Conservation (phyloP, 139 green algal genomes). For the Closterium sp. region DNA sequence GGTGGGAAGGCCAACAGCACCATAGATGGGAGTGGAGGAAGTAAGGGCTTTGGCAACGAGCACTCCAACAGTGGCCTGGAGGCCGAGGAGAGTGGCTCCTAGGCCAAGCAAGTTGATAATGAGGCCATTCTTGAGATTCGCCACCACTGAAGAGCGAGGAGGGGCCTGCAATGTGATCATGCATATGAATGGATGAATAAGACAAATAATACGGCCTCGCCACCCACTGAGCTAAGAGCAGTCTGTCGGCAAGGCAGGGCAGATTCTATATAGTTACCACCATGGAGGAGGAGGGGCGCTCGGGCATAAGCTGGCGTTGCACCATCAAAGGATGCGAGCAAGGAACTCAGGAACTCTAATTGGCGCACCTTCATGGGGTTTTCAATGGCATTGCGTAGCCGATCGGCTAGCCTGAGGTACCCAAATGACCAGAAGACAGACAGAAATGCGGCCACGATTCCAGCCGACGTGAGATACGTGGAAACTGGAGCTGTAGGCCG, state of each 20-base stretch:
- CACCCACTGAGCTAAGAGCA: not conserved
- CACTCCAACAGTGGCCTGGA: constrained; percentile 86
- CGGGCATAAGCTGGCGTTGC: not conserved
- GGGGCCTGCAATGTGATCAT: constrained; percentile 33
- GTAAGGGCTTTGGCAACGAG: constrained; percentile 97
- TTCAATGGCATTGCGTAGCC: constrained; percentile 23
- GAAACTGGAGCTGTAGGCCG: constrained; percentile 28
- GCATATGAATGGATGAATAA: not conserved
- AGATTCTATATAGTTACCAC: not conserved
- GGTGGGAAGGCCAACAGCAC: constrained; percentile 47
- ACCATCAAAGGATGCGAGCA: not conserved
- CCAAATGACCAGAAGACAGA: constrained; percentile 79
- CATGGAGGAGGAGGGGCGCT: not conserved
- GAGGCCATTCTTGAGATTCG: constrained; percentile 66
- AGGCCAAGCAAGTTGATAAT: constrained; percentile 82
- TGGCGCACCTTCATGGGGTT: constrained; percentile 41
- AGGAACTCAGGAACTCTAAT: not conserved
- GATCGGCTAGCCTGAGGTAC: constrained; percentile 46
- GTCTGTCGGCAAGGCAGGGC: not conserved
- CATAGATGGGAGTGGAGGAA: constrained; percentile 75
- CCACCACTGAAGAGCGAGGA: constrained; percentile 54
- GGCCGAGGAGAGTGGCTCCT: constrained; percentile 73
- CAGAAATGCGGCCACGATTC: constrained; percentile 87
- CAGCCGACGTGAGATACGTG: constrained; percentile 84
- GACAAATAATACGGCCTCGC: not conserved